phyloP scores from a whole-genome alignment of 352 stramenopile genomes.

The Peronospora destructor region DNA sequence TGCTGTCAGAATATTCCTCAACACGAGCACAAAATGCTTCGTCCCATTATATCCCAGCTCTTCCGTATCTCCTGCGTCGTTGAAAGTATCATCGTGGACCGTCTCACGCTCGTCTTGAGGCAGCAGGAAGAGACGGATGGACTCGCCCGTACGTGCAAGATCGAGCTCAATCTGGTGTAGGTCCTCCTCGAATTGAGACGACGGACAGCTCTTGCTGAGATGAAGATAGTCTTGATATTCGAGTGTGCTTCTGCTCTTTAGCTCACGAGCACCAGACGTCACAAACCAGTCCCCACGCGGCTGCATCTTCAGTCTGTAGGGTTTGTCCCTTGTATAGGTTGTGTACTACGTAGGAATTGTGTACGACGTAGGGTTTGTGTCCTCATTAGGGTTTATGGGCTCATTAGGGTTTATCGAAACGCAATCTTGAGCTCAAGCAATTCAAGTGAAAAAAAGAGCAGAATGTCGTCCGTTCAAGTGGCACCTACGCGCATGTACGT shows the following conservation, averaged over 20 bases:
- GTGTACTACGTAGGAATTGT: background rate
- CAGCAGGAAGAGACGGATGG: slow-evolving; percentile 50
- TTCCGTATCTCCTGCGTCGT: slow-evolving; percentile 3
- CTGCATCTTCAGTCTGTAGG: slow-evolving; percentile 1
- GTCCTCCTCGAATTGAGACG: slow-evolving; percentile 47
- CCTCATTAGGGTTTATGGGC: background rate
- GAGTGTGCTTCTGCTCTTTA: slow-evolving; percentile 31
- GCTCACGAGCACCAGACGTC: slow-evolving; percentile 31
- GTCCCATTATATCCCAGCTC: slow-evolving; percentile 20
- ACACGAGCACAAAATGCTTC: slow-evolving; percentile 25
- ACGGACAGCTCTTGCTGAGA: slow-evolving; percentile 20
- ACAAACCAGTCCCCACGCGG: slow-evolving; percentile 37
- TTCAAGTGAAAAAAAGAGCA: slow-evolving; percentile 1
- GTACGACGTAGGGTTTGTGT: background rate
- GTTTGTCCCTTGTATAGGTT: too few species aligned
- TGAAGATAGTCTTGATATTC: slow-evolving; percentile 40
- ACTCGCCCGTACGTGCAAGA: slow-evolving; percentile 47
- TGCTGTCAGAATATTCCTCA: slow-evolving; percentile 53
- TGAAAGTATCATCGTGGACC: background rate
- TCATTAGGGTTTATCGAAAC: slow-evolving; percentile 9
- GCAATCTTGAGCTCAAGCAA: slow-evolving; percentile 13
- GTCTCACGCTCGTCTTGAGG: slow-evolving; percentile 8
- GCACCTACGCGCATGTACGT: slow-evolving; percentile 78
- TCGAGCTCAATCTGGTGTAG: slow-evolving; percentile 63
- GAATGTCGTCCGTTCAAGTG: slow-evolving; percentile 48